Conservation (phyloP, 768 basidiomycete species). For the Sarcodon aspratus region DNA sequence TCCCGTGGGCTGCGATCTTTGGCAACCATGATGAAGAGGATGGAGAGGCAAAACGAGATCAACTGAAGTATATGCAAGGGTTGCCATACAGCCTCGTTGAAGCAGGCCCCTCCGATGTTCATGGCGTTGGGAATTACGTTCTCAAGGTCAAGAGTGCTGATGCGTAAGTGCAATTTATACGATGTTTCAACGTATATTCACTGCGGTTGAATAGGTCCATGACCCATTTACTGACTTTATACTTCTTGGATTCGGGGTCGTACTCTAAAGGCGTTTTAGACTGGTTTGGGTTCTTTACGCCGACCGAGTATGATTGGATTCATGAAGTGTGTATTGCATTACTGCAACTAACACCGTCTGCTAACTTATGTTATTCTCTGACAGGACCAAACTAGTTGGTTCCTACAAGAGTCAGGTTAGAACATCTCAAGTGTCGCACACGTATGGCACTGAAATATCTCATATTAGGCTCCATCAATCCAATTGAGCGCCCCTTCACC, state of each 20-base stretch:
- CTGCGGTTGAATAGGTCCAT: conserved; percentile 43
- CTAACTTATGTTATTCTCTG: background rate
- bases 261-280: conserved; percentile 53
- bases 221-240: conserved; percentile 82
- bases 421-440: background rate
- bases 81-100: conserved; percentile 82
- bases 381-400: conserved; percentile 84
- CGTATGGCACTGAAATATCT: too few species aligned
- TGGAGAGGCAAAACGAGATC: conserved; percentile 47
- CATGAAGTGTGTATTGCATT: conserved; percentile 36
- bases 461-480: conserved; percentile 40
- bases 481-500: conserved; percentile 74
- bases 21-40: conserved; percentile 90
- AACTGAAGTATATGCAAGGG: conserved; percentile 58
- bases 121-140: conserved; percentile 88
- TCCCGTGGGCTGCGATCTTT: conserved; percentile 89
- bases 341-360: background rate
- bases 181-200: background rate
- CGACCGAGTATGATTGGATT: conserved; percentile 81
- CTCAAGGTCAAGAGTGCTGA: conserved; percentile 79
- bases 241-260: conserved; percentile 83
- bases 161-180: conserved; percentile 38
- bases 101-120: conserved; percentile 71
- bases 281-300: conserved; percentile 52
- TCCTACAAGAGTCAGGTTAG: conserved; percentile 65